phyloP scores from a whole-genome alignment of 116 monocot genomes.

The Cymodocea nodosa region DNA sequence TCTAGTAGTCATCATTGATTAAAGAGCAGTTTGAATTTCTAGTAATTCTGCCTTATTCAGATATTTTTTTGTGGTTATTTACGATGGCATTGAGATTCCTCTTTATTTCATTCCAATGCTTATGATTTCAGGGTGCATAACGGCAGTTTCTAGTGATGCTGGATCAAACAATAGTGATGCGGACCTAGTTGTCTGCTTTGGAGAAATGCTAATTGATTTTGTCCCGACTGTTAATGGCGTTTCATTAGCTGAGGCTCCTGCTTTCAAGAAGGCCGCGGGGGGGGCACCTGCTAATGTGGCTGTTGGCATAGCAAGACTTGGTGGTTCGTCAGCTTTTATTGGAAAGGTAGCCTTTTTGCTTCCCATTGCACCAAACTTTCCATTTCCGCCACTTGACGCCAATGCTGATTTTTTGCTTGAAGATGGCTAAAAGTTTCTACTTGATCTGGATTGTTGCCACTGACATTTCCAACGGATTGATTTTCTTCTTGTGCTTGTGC shows the following conservation, averaged over 20 bases:
- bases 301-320: constrained; percentile 87
- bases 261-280: constrained; percentile 93
- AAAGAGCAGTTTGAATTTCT: not conserved
- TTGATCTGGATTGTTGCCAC: no score
- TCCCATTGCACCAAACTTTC: no score
- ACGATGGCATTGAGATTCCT: not conserved
- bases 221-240: constrained; percentile 84
- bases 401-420: no score
- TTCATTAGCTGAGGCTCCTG: constrained; percentile 74
- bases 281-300: constrained; percentile 97
- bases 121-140: constrained; percentile 20
- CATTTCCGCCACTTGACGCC: not conserved
- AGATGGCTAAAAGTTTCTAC: no score
- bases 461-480: no score
- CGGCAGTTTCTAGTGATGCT: constrained; percentile 24
- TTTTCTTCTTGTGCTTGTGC: no score
- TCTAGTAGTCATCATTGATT: not conserved
- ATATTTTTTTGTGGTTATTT: not conserved
- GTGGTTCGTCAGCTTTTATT: constrained; percentile 86
- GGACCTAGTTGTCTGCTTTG: constrained; percentile 76
- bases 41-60: no score
- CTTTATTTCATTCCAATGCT: not conserved
- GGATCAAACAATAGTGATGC: constrained; percentile 12
- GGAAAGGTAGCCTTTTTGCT: constrained; percentile 55
- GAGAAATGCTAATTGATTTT: constrained; percentile 95